Evolutionary conservation across 306 rosid genomes (phyloP), one percentile per base, ranked within the genome.

Genomic region (Fragaria iinumae): DNA sequence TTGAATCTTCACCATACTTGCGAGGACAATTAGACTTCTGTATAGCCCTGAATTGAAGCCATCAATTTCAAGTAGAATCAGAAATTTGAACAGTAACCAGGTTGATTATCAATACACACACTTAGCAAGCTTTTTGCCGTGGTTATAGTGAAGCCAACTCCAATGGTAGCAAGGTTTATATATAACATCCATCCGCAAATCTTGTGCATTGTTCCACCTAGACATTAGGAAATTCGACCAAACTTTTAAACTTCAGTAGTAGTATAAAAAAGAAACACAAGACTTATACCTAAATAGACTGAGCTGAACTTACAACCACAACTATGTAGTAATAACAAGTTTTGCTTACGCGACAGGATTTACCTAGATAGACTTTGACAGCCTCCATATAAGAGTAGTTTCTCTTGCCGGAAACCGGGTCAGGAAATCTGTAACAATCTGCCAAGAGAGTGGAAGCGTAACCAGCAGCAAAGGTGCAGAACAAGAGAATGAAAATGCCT

Each of bases 21-120:
- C 85, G 90, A 72, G 62, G 82, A 78, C 91, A 90, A 62, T 69
- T 57, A 2, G 81, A 68, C 83, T 81, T 88, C 50, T 71, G 85
- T 60, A 90, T 86, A 59, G 91, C 80, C 80, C 91, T 88, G 83
- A 34, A 5, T 14, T 44, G 18, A 56, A 36, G 25, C 11, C 47
- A 55, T 34, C 32, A 36, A 34, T 18, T 5, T 20, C 27, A 32
- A 68, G 5, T 34, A 49, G 5, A 5, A 32, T 2, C 32, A 23
- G 2, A 11, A 13, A 21, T 36, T 57, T 11, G 5, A 55, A 53
- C n/a, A 11, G 60, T 8, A 2, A 50, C 62, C 11, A 56, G 29
- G 27, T n/a, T 53, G 60, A 53, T 20, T 10, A 10, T 57, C 64
- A 57, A 4, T 18, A 49, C 23, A 3, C 2, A 6, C 4, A 63